phyloP scores from a whole-genome alignment of 768 basidiomycete genomes.

The Coprinopsis cinerea region DNA sequence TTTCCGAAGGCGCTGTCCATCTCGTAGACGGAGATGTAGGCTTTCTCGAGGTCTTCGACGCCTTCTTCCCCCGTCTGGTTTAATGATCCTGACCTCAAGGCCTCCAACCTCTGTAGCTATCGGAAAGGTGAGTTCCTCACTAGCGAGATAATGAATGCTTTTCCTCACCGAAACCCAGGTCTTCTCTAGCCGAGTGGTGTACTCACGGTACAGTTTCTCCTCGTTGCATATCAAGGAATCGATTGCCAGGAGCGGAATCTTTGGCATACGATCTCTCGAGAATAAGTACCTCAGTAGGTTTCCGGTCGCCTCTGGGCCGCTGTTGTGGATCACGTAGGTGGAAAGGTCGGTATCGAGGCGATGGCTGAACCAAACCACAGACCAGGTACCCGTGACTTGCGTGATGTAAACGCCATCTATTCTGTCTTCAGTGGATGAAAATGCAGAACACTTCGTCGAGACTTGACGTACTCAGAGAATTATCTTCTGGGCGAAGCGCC shows the following conservation, averaged over 20 bases:
- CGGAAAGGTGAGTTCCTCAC: neutral
- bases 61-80: neutral
- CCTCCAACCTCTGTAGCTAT: neutral
- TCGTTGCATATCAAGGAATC: neutral
- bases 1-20: neutral
- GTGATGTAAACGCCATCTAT: constrained; percentile 2
- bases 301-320: neutral
- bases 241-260: neutral
- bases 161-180: neutral
- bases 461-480: neutral
- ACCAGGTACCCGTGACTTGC: neutral
- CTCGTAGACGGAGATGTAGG: neutral
- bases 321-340: neutral
- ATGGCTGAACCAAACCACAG: neutral
- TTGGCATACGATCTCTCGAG: neutral
- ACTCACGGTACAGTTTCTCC: neutral
- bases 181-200: neutral
- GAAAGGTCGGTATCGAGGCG: neutral
- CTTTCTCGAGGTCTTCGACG: too few species aligned
- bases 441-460: neutral
- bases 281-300: neutral
- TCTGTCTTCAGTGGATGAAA: neutral
- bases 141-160: neutral
- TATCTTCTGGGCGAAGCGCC: too few species aligned
- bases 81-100: neutral